A percentile compares a stretch with the other conserved stretches of the same genome.
These are phyloP conservation scores for Toxicodendron radicans DNA, from an alignment of 345 rosid species.

Conservation along the genomic window DNA sequence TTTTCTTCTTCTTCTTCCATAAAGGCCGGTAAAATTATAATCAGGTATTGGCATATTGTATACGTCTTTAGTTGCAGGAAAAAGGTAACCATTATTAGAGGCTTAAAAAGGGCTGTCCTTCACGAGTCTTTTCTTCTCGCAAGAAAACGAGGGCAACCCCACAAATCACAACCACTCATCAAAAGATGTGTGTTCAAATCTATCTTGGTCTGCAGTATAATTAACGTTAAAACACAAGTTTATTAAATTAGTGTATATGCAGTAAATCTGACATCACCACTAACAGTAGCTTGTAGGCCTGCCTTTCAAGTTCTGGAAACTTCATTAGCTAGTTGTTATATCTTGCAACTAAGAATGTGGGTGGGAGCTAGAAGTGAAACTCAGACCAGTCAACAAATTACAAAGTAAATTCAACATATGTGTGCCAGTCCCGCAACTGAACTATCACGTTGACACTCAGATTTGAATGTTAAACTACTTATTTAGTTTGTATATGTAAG, in stretches of 20 bases:
- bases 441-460: background rate
- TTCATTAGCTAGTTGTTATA: background rate
- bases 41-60: background rate
- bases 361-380: background rate
- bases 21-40: background rate
- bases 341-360: background rate
- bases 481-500: too few relatives aligned
- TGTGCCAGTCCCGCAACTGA: background rate
- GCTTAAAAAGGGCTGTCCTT: constrained; percentile 12
- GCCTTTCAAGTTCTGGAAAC: background rate
- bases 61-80: constrained; percentile 5
- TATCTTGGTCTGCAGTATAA: background rate
- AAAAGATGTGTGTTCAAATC: constrained; percentile 28
- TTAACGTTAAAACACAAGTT: background rate
- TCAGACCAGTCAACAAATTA: background rate
- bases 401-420: background rate
- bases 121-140: constrained; percentile 28
- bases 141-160: constrained; percentile 28
- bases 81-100: constrained; percentile 14
- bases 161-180: constrained; percentile 21
- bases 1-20: background rate
- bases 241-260: background rate
- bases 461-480: too few relatives aligned
- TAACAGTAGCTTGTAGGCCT: background rate
- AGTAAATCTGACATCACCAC: background rate